These are phyloP conservation scores for Rhizophora mangle DNA, from an alignment of 345 rosid species.

Conservation along the genomic window DNA sequence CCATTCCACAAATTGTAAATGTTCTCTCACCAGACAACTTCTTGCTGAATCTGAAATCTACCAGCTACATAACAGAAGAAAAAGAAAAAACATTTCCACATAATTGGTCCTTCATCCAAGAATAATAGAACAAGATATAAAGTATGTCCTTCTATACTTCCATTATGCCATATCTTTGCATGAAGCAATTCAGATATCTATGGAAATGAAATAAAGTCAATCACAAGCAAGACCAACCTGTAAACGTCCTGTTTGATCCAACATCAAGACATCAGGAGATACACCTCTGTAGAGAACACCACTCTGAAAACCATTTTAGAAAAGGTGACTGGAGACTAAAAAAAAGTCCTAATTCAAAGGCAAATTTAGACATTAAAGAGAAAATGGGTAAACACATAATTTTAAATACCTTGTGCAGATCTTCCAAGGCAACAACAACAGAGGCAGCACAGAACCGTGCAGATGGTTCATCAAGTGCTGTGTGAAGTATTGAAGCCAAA, in stretches of 20 bases:
- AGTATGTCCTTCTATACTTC: background rate
- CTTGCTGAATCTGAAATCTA: slow-evolving; percentile 88
- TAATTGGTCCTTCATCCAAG: background rate
- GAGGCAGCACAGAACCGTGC: slow-evolving; percentile 77
- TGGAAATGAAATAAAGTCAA: background rate
- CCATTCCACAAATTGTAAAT: slow-evolving; percentile 84
- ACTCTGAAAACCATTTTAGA: slow-evolving; percentile 49
- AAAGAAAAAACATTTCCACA: background rate
- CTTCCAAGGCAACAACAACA: slow-evolving; percentile 65
- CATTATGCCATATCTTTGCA: background rate
- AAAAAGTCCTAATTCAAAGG: slow-evolving; percentile 1
- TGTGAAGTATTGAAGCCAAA: slow-evolving; percentile 68
- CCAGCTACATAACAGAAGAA: slow-evolving; percentile 43
- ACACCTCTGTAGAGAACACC: slow-evolving; percentile 82
- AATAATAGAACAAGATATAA: slow-evolving; percentile 1
- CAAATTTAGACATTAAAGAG: slow-evolving; percentile 3
- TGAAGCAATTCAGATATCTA: background rate
- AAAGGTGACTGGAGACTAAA: slow-evolving; percentile 5
- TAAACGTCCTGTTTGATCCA: slow-evolving; percentile 74
- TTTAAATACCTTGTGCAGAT: slow-evolving; percentile 63
- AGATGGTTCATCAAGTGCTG: slow-evolving; percentile 67
- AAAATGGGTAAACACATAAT: slow-evolving; percentile 12
- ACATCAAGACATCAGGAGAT: slow-evolving; percentile 77
- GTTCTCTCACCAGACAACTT: slow-evolving; percentile 62
- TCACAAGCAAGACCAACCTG: slow-evolving; percentile 47